phyloP scores from a whole-genome alignment of 2,329 filamentous ascomycete genomes.

The Rhinocladiella mackenziei region DNA sequence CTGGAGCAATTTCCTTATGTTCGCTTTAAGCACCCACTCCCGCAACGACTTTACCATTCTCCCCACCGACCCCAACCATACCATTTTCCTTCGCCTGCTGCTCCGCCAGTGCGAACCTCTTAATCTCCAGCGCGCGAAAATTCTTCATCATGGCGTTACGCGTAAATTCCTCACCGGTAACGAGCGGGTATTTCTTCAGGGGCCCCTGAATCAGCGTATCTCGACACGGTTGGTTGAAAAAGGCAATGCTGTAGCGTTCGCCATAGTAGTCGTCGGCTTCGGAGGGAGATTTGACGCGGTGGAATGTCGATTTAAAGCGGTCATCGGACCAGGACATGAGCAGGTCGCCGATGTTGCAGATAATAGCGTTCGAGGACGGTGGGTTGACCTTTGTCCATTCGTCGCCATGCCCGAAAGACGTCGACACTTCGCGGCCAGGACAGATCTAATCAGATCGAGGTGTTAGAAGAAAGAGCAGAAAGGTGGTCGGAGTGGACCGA shows the following conservation, averaged over 20 bases:
- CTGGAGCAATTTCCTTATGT: too few relatives aligned
- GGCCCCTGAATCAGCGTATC: constrained; percentile 59
- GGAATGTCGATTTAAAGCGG: constrained; percentile 63
- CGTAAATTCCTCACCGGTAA: constrained; percentile 60
- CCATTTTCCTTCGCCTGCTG: neutral
- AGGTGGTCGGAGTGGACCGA: neutral
- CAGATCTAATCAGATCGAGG: constrained; percentile 13
- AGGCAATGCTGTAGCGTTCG: constrained; percentile 61
- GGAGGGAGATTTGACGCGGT: constrained; percentile 59
- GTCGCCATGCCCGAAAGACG: constrained; percentile 57
- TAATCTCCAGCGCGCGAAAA: constrained; percentile 45
- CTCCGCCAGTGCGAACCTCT: constrained; percentile 13
- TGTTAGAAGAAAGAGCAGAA: neutral
- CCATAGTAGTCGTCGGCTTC: constrained; percentile 55
- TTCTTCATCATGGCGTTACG: constrained; percentile 55
- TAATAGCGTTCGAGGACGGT: constrained; percentile 47
- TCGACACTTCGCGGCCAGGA: constrained; percentile 53
- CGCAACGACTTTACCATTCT: constrained; percentile 12
- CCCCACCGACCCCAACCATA: neutral
- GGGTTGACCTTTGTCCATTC: constrained; percentile 62
- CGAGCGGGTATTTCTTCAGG: constrained; percentile 56
- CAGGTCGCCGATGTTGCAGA: constrained; percentile 64
- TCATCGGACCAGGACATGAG: constrained; percentile 55
- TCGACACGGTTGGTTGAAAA: constrained; percentile 61
- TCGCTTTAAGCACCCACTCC: constrained; percentile 12